These are phyloP conservation scores for Kodamaea ohmeri DNA, from an alignment of 1,139 yeast species.

Conservation along the genomic window DNA sequence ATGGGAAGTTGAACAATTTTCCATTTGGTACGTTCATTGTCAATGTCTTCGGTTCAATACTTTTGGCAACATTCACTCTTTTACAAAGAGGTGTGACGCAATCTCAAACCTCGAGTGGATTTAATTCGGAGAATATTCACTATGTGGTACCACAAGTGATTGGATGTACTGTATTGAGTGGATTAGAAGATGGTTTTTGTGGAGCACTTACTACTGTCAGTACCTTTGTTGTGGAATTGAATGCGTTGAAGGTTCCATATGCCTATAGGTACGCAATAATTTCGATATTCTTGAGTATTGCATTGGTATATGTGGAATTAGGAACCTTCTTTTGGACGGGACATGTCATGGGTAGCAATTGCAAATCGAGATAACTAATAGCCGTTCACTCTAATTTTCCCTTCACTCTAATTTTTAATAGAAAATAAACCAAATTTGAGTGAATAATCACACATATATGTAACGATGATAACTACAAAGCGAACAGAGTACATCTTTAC, in stretches of 20 bases:
- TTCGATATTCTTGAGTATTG: slow-evolving; percentile 40
- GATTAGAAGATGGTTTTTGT: slow-evolving; percentile 68
- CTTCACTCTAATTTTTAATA: too few species aligned
- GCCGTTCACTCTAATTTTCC: too few species aligned
- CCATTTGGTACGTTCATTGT: slow-evolving; percentile 77
- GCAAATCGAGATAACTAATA: too few species aligned
- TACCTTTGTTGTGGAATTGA: slow-evolving; percentile 69
- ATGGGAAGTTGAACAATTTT: slow-evolving; percentile 40
- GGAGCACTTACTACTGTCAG: slow-evolving; percentile 78
- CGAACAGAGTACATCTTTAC: too few species aligned
- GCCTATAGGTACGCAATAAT: slow-evolving; percentile 40
- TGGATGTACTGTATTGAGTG: slow-evolving; percentile 51
- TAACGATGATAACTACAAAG: too few species aligned
- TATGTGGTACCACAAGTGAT: slow-evolving; percentile 19
- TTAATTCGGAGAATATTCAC: not conserved
- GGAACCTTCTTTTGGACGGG: slow-evolving; percentile 56
- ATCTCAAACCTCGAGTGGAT: too few species aligned
- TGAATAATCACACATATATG: too few species aligned
- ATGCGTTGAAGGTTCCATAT: slow-evolving; percentile 29
- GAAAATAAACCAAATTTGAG: too few species aligned
- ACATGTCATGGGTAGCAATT: not conserved
- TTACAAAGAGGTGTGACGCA: slow-evolving; percentile 47
- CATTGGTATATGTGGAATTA: slow-evolving; percentile 41
- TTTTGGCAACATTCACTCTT: slow-evolving; percentile 56
- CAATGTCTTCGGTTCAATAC: slow-evolving; percentile 56